Base-by-base conservation (phyloP, 2,329 filamentous ascomycete species). In the Cadophora malorum region DNA sequence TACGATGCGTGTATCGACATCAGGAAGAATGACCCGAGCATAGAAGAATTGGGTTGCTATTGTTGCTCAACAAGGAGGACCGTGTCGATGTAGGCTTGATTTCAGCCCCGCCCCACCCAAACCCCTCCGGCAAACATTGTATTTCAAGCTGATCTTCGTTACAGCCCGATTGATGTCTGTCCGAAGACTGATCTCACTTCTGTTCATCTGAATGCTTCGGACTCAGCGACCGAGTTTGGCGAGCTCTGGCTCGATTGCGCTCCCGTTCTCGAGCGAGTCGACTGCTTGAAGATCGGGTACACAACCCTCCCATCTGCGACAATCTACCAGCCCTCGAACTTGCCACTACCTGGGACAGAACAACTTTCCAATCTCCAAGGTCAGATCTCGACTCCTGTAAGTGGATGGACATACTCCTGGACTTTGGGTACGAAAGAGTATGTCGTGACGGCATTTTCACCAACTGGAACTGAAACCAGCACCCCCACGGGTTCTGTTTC, bases 1-100 rank as follows among this genome's bases (percentile, higher is more conserved):
- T n/a, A 55, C 28, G 52, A 55, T 55, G 8, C 52, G n/a, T 33
- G 52, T 14, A 55, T 55, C 52, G 28, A 55, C 16, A 55, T 21
- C 19, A 49, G 45, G 45, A 21, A 4, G 28, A 33, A 9, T 55
- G 23, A 31, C 14, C 7, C 52, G 16, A 31, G 16, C 3, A 33
- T 1, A n/a, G 19, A 49, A 19, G n/a, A n/a, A n/a, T 55, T 16
- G 52, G 19, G 16, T 33, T 33, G 52, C 28, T 33, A 55, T 10
- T 55, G 52, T 33, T 55, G 25, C 6, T 55, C 52, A 12, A 19
- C 16, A 7, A 33, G 25, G 6, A 25, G 52, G 16, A 55, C 14
- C 9, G 3, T 55, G 12, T 55, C 52, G 9, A 8, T 49, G 45
- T 55, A 55, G 23, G 23, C 14, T n/a, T 33, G 3, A 8, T 33